phyloP scores from a whole-genome alignment of 2,329 filamentous ascomycete species.

The Fusarium chuoi region DNA sequence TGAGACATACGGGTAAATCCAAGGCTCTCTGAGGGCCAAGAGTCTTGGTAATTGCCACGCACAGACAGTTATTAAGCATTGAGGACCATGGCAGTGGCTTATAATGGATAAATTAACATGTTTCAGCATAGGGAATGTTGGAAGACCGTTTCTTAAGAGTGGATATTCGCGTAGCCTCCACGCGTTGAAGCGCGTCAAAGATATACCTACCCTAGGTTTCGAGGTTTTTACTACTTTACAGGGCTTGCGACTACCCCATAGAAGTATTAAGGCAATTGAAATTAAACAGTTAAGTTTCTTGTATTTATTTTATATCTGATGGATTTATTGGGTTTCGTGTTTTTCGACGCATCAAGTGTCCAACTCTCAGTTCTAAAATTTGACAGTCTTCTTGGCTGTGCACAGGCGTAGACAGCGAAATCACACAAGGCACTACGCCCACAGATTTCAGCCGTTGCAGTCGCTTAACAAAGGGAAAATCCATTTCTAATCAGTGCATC shows the following conservation, averaged over 20 bases:
- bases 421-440: accelerated
- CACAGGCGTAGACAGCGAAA: accelerated
- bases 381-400: too few species aligned
- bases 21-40: neutral
- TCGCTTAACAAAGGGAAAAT: accelerated
- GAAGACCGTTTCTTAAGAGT: neutral
- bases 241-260: accelerated
- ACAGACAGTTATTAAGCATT: neutral
- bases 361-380: too few species aligned
- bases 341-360: too few species aligned
- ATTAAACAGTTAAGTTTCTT: accelerated
- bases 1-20: neutral
- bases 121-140: neutral
- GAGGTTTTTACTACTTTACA: accelerated
- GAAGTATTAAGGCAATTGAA: accelerated
- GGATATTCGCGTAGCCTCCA: too few species aligned
- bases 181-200: accelerated
- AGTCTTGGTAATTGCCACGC: neutral
- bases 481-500: neutral
- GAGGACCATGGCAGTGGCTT: neutral
- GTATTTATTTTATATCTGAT: accelerated
- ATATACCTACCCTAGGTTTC: neutral
- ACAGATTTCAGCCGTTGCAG: accelerated
- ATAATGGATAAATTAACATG: neutral
- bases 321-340: accelerated